phyloP scores from a whole-genome alignment of 1,139 yeast genomes.

The Pneumocystis murina region DNA sequence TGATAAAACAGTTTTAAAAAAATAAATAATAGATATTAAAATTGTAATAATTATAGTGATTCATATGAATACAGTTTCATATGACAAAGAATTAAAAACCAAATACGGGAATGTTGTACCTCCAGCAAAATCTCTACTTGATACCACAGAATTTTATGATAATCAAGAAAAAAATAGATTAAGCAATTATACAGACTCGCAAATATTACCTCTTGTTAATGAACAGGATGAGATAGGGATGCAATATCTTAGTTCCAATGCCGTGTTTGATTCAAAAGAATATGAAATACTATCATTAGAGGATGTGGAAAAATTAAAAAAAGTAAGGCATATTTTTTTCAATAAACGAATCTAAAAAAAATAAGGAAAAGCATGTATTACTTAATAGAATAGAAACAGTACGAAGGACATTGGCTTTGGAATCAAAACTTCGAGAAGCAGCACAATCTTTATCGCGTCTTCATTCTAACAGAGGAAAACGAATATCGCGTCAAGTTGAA shows the following conservation, averaged over 20 bases:
- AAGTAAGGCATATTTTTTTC: not conserved
- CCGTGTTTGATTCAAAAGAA: constrained; percentile 6
- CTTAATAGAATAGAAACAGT: constrained; percentile 8
- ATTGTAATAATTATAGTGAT: not conserved
- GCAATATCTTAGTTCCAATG: constrained; percentile 5
- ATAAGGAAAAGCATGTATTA: constrained; percentile 4
- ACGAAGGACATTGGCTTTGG: constrained; percentile 8
- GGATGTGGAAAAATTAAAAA: constrained; percentile 7
- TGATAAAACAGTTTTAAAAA: not conserved
- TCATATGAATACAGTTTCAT: not conserved
- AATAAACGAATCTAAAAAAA: not conserved
- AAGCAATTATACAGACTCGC: not conserved
- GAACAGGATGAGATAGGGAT: constrained; percentile 2
- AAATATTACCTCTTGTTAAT: not conserved
- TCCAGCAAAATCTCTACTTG: not conserved
- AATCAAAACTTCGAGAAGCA: constrained; percentile 11
- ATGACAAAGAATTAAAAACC: constrained; percentile 2
- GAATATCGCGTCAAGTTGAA: constrained; percentile 9
- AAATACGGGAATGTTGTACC: constrained; percentile 5
- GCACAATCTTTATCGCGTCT: constrained; percentile 8
- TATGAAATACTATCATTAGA: constrained; percentile 8
- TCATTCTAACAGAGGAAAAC: constrained; percentile 8
- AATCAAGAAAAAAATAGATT: not conserved
- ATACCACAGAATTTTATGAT: not conserved
- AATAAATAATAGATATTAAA: not conserved